Evolutionary conservation across 2,329 filamentous ascomycete genomes (phyloP), one percentile per base, ranked within the genome.

Genomic region (Claviceps spartinae): DNA sequence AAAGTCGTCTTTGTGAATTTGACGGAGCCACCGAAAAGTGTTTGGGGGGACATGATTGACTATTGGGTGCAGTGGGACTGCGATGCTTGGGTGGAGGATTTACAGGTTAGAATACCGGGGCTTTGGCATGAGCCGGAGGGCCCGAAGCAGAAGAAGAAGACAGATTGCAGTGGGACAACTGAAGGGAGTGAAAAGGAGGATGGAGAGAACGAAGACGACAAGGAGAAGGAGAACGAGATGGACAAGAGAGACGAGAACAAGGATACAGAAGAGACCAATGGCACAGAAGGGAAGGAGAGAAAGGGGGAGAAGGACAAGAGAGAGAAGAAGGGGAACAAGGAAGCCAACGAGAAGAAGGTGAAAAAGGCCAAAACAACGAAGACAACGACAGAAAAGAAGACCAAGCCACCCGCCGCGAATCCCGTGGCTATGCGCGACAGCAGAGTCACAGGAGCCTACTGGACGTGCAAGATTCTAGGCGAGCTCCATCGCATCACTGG

Each of bases 61-160:
- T 85, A 82, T 55, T 86, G 83, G 78, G 75, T 88, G 1, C 75
- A 84, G 56, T 86, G 82, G 82, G 83, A 87, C 60, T 87, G 83
- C 54, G 84, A 88, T 58, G 78, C 78, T 4, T 88, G 83, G 83
- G 82, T 87, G 1, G 65, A 73, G 9, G 81, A 86, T 59, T 62
- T 87, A 51, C 78, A 76, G 54, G 65, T 68, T 49, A 75, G 78
- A 50, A 74, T 82, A 52, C 76, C 79, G 1, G 73, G 75, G 47
- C 67, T 85, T 4, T 85, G 81, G 80, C 66, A 78, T 52, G 73
- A 74, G 0, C 71, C 72, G 0, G 71, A 74, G 47, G 71, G 69
- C 52, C 65, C 68, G 47, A 74, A 72, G 58, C 59, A 57, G 16
- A 68, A 65, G 58, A 69, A 65, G 56, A 68, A 65, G 55, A 61